Conservation (phyloP, 2,329 filamentous ascomycete genomes). For the Penicillium occitanis region DNA sequence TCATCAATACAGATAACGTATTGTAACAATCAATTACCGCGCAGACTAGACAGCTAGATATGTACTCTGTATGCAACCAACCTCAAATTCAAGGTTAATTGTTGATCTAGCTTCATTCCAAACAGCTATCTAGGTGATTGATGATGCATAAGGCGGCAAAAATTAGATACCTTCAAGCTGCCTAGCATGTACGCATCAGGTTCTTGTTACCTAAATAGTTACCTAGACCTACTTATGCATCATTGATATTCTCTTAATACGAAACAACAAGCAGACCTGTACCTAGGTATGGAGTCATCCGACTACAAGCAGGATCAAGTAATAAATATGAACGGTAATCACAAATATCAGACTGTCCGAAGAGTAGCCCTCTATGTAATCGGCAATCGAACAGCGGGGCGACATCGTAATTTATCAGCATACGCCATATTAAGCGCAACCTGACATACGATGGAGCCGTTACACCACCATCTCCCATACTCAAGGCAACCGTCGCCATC, state of each 20-base stretch:
- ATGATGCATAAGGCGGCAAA: background rate
- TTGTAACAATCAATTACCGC: background rate
- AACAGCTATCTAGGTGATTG: background rate
- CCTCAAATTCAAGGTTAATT: background rate
- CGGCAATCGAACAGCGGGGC: background rate
- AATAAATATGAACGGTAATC: background rate
- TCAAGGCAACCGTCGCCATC: conserved; percentile 10
- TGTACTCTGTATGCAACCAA: conserved; percentile 10
- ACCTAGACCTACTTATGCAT: background rate
- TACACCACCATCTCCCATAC: background rate
- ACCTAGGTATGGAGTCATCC: too few species aligned
- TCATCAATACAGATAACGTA: background rate
- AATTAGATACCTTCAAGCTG: background rate
- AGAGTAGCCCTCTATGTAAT: background rate
- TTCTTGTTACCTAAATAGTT: background rate
- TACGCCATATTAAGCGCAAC: conserved; percentile 1
- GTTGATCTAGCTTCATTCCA: background rate
- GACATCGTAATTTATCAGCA: background rate
- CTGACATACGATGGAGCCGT: conserved; percentile 15
- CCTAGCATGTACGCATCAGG: background rate
- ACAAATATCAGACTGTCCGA: background rate
- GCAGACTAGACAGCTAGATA: background rate
- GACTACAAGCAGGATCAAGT: background rate
- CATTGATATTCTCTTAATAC: background rate
- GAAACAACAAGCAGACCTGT: background rate